Conservation (phyloP, 2,329 filamentous ascomycete species). For the Exophiala lecanii-corni region DNA sequence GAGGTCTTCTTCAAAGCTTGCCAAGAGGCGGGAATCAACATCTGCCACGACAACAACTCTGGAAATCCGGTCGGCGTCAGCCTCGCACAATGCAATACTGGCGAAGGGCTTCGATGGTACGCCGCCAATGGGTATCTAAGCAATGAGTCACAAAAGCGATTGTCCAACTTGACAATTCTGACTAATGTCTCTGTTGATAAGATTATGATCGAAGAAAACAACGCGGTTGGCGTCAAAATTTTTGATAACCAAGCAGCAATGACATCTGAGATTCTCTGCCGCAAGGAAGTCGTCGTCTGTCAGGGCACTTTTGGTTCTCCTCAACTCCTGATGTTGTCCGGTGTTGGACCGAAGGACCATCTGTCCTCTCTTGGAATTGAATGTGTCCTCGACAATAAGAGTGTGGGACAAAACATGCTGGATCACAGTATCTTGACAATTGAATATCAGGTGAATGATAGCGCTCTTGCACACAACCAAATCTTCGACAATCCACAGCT, state of each 20-base stretch:
- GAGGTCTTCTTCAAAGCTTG: conserved; percentile 42
- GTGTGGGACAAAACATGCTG: not conserved
- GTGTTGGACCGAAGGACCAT: not conserved
- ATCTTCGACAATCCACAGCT: conserved; percentile 5
- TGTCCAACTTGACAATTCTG: not conserved
- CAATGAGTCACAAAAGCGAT: not conserved
- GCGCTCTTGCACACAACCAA: conserved; percentile 5
- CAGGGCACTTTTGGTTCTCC: not conserved
- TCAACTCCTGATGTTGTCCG: not conserved
- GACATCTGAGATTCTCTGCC: not conserved
- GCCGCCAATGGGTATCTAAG: not conserved
- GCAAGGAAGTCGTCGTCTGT: not conserved
- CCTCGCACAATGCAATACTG: conserved; percentile 9
- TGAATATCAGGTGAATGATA: not conserved
- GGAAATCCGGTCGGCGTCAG: conserved; percentile 54
- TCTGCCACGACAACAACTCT: conserved; percentile 54
- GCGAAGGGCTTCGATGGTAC: not conserved
- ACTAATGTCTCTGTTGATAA: not conserved
- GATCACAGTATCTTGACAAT: conserved; percentile 1
- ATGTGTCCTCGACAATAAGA: not conserved
- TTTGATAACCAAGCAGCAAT: not conserved
- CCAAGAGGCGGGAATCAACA: conserved; percentile 38
- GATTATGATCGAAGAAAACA: not conserved
- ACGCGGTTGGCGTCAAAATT: not conserved
- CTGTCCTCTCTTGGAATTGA: not conserved